Evolutionary conservation across 2,329 filamentous ascomycete species (phyloP).

Genomic region (Pyrenochaeta sp.): DNA sequence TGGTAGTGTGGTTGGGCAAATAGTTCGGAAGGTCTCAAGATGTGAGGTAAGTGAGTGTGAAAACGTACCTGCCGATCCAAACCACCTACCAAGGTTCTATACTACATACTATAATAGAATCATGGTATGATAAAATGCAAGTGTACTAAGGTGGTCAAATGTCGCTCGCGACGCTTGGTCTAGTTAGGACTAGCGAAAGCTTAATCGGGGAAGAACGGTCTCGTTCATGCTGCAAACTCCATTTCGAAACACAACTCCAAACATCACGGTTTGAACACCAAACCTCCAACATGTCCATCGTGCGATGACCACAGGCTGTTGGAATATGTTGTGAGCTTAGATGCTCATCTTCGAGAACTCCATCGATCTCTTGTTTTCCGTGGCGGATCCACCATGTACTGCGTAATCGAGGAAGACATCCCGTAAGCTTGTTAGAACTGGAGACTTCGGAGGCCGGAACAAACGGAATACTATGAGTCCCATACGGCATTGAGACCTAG

Average conservation of each 20-base stretch:
- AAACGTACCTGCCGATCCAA: too few species aligned
- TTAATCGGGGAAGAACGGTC: conserved; percentile 10
- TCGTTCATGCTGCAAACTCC: conserved; percentile 11
- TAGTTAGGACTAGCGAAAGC: conserved; percentile 6
- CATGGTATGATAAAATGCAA: too few species aligned
- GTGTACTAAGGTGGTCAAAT: too few species aligned
- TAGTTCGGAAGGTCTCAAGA: too few species aligned
- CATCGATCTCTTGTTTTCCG: not conserved
- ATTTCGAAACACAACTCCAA: conserved; percentile 36
- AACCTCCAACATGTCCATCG: not conserved
- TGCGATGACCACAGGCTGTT: not conserved
- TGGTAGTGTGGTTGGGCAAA: too few species aligned
- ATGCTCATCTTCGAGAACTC: not conserved
- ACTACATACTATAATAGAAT: too few species aligned
- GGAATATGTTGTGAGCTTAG: too few species aligned
- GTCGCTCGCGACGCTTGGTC: not conserved
- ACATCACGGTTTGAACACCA: conserved; percentile 36
- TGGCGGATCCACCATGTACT: too few species aligned
- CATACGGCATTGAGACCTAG: not conserved
- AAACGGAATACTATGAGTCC: not conserved
- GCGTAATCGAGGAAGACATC: too few species aligned
- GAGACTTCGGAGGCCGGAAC: not conserved
- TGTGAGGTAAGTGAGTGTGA: too few species aligned
- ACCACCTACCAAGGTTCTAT: too few species aligned
- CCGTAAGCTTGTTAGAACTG: too few species aligned